Conservation (phyloP, 257 asterid genomes). For the Fraxinus pennsylvanica region DNA sequence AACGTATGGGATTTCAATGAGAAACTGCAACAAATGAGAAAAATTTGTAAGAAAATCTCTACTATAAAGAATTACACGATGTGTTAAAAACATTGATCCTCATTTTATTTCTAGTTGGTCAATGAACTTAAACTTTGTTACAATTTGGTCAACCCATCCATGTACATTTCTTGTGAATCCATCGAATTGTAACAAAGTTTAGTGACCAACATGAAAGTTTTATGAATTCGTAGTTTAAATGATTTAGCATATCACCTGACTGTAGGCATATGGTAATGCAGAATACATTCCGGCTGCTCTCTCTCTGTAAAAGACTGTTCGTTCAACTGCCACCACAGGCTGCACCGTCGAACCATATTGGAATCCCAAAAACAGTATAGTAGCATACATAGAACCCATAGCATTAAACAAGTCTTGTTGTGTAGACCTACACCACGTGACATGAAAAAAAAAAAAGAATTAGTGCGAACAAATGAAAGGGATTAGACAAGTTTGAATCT, state of each 20-base stretch:
- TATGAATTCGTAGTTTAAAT: slow-evolving; percentile 7
- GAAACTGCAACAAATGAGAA: slow-evolving; percentile 14
- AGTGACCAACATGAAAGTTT: neutral
- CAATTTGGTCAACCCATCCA: too few relatives aligned
- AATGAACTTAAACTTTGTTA: too few relatives aligned
- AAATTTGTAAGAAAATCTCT: neutral
- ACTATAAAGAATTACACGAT: neutral
- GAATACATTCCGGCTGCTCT: slow-evolving; percentile 46
- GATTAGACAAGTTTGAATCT: neutral
- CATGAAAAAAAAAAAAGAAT: neutral
- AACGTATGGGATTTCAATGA: slow-evolving; percentile 26
- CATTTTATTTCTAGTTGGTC: neutral
- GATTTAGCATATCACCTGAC: slow-evolving; percentile 24
- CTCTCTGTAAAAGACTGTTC: slow-evolving; percentile 41
- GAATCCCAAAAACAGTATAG: slow-evolving; percentile 32
- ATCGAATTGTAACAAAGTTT: too few relatives aligned
- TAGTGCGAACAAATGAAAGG: neutral
- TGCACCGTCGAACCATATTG: slow-evolving; percentile 40
- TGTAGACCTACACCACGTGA: slow-evolving; percentile 23
- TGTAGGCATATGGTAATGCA: slow-evolving; percentile 37
- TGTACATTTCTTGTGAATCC: too few relatives aligned
- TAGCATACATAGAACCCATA: slow-evolving; percentile 40
- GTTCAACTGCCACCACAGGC: slow-evolving; percentile 35
- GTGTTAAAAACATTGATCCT: neutral
- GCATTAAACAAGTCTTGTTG: slow-evolving; percentile 37